A percentile compares a stretch with the other conserved stretches of the same genome.
Conservation (phyloP, 129 eudicot genomes). For the Apium graveolens region DNA sequence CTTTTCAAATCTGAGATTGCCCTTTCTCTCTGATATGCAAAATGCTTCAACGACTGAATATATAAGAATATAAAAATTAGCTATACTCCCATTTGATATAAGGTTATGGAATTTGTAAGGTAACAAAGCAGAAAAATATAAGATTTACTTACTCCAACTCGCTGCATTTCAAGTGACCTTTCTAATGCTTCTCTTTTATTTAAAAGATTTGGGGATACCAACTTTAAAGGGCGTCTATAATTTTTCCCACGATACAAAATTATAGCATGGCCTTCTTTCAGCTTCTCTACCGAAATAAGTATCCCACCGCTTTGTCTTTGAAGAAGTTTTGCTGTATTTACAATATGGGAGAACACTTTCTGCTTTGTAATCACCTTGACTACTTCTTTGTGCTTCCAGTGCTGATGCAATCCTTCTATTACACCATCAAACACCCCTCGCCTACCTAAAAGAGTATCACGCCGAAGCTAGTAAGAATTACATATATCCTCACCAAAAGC, state of each 20-base stretch:
- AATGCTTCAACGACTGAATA: slow-evolving; percentile 68
- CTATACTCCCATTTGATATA: neutral
- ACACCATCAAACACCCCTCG: slow-evolving; percentile 97
- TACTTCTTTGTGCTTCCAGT: slow-evolving; percentile 94
- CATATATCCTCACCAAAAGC: neutral
- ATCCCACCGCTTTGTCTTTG: slow-evolving; percentile 85
- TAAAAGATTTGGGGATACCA: slow-evolving; percentile 43
- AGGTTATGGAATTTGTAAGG: neutral
- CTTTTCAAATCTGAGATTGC: slow-evolving; percentile 44
- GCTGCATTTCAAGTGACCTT: slow-evolving; percentile 83
- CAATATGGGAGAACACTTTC: slow-evolving; percentile 49
- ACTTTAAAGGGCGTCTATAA: slow-evolving; percentile 62
- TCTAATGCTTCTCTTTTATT: slow-evolving; percentile 66
- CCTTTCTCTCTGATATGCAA: slow-evolving; percentile 60
- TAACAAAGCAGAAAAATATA: neutral
- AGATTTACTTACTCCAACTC: slow-evolving; percentile 74
- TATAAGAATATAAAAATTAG: neutral
- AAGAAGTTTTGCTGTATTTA: slow-evolving; percentile 62
- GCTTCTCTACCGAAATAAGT: slow-evolving; percentile 66
- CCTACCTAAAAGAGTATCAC: slow-evolving; percentile 46
- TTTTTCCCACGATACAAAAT: slow-evolving; percentile 89
- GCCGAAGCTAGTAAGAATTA: slow-evolving; percentile 1
- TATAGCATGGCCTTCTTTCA: slow-evolving; percentile 89
- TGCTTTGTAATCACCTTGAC: slow-evolving; percentile 89
- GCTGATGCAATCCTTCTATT: slow-evolving; percentile 90